These are phyloP conservation scores for Aspergillus japonicus DNA, from an alignment of 2,329 filamentous ascomycete genomes.

Conservation along the genomic window DNA sequence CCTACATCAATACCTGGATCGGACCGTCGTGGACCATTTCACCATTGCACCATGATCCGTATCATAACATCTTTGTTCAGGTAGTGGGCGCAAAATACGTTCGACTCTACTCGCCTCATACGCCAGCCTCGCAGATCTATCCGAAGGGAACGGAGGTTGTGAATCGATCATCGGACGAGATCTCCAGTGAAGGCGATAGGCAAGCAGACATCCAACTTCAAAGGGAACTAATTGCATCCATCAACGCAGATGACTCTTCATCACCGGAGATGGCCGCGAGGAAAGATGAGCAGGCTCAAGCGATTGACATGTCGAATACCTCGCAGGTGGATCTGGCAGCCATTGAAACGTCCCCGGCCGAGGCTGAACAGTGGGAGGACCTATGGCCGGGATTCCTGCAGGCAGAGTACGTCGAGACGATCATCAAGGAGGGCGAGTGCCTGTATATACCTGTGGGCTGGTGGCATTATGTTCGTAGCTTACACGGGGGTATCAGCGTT, in stretches of 20 bases:
- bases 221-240: background rate
- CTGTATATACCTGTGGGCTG: constrained; percentile 90
- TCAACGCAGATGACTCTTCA: background rate
- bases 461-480: constrained; percentile 94
- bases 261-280: background rate
- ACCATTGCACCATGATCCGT: constrained; percentile 88
- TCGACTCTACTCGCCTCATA: constrained; percentile 73
- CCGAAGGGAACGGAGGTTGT: constrained; percentile 41
- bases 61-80: constrained; percentile 89
- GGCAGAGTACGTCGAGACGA: constrained; percentile 68
- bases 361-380: constrained; percentile 43
- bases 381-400: constrained; percentile 57
- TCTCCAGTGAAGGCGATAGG: background rate
- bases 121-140: constrained; percentile 48
- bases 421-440: constrained; percentile 77
- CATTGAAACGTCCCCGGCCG: constrained; percentile 55
- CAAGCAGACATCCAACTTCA: constrained; percentile 1
- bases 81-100: constrained; percentile 90
- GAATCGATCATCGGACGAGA: constrained; percentile 15
- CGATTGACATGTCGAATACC: constrained; percentile 89
- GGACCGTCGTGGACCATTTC: constrained; percentile 86
- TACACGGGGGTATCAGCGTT: constrained; percentile 87
- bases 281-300: constrained; percentile 14
- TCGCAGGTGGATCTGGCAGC: constrained; percentile 73
- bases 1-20: constrained; percentile 87